Percentiles rank a stretch among this genome's conserved stretches.
phyloP scores from a whole-genome alignment of 1,284 basidiomycete genomes.

The Irpex sp. region DNA sequence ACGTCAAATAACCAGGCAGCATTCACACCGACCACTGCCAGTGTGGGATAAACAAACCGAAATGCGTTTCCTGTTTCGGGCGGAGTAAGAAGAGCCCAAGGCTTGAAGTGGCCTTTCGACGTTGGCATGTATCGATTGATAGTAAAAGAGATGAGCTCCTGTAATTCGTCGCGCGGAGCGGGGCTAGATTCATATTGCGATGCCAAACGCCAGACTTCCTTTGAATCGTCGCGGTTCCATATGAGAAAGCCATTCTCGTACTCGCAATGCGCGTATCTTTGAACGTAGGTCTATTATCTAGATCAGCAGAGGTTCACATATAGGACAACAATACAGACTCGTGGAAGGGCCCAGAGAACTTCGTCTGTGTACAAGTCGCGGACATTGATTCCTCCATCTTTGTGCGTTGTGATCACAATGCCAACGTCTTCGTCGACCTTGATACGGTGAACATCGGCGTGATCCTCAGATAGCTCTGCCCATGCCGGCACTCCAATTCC shows the following conservation, averaged over 20 bases:
- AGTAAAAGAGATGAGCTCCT: slow-evolving; percentile 27
- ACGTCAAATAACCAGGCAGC: slow-evolving; percentile 61
- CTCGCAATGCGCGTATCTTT: slow-evolving; percentile 65
- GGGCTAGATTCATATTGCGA: slow-evolving; percentile 26
- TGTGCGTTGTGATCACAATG: slow-evolving; percentile 54
- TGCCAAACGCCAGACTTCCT: slow-evolving; percentile 67
- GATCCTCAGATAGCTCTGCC: slow-evolving; percentile 30
- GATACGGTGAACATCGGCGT: slow-evolving; percentile 57
- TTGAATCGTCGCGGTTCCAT: slow-evolving; percentile 55
- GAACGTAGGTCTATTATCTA: slow-evolving; percentile 44
- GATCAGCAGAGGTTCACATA: background rate
- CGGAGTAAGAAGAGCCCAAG: slow-evolving; percentile 52
- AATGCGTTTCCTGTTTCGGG: slow-evolving; percentile 52
- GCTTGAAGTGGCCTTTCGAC: slow-evolving; percentile 45
- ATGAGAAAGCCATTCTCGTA: slow-evolving; percentile 69
- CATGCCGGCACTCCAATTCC: slow-evolving; percentile 41
- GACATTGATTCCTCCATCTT: slow-evolving; percentile 51
- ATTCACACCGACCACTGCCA: slow-evolving; percentile 44
- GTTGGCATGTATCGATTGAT: slow-evolving; percentile 1
- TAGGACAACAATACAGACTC: slow-evolving; percentile 25
- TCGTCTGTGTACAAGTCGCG: slow-evolving; percentile 44
- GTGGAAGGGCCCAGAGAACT: slow-evolving; percentile 54
- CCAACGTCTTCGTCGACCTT: slow-evolving; percentile 64
- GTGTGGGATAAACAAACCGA: slow-evolving; percentile 63
- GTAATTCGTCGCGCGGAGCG: slow-evolving; percentile 31